Percentiles rank a stretch among this genome's conserved stretches.
phyloP scores from a whole-genome alignment of 352 stramenopile genomes.

The Phytopythium delawarense region DNA sequence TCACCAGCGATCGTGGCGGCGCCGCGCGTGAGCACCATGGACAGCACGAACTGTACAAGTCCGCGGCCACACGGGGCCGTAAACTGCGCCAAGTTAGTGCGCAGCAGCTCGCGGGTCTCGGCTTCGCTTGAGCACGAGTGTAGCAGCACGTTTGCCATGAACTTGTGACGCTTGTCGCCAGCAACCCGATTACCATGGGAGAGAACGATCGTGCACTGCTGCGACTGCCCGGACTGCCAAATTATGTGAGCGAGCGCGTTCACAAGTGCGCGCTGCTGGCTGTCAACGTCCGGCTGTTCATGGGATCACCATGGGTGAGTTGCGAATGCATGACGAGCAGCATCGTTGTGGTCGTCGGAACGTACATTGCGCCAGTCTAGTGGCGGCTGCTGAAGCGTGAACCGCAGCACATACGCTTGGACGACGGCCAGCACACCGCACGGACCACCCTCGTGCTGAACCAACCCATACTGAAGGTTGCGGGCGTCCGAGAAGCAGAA shows the following conservation, averaged over 20 bases:
- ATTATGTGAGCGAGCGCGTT: slow-evolving; percentile 60
- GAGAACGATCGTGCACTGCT: slow-evolving; percentile 34
- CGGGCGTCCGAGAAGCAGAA: slow-evolving; percentile 53
- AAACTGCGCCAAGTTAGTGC: slow-evolving; percentile 38
- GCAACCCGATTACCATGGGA: slow-evolving; percentile 12
- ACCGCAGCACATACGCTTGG: slow-evolving; percentile 88
- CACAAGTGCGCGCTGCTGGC: slow-evolving; percentile 41
- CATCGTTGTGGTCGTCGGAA: background rate
- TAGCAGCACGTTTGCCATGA: slow-evolving; percentile 38
- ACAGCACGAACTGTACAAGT: slow-evolving; percentile 70
- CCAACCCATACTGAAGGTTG: slow-evolving; percentile 84
- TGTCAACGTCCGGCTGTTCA: slow-evolving; percentile 26
- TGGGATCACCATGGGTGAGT: slow-evolving; percentile 4
- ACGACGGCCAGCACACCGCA: slow-evolving; percentile 94
- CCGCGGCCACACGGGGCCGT: slow-evolving; percentile 52
- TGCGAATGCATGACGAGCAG: background rate
- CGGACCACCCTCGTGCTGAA: slow-evolving; percentile 91
- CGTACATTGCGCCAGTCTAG: slow-evolving; percentile 66
- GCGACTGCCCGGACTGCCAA: slow-evolving; percentile 37
- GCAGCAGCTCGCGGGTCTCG: slow-evolving; percentile 31
- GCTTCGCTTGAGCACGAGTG: slow-evolving; percentile 29
- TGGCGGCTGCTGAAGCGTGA: slow-evolving; percentile 43
- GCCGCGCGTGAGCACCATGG: slow-evolving; percentile 61
- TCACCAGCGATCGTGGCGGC: slow-evolving; percentile 55
- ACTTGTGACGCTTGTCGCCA: slow-evolving; percentile 26